Evolutionary conservation across 202 grass and related monocot genomes (phyloP).

Genomic region (Hordeum pubiflorum): DNA sequence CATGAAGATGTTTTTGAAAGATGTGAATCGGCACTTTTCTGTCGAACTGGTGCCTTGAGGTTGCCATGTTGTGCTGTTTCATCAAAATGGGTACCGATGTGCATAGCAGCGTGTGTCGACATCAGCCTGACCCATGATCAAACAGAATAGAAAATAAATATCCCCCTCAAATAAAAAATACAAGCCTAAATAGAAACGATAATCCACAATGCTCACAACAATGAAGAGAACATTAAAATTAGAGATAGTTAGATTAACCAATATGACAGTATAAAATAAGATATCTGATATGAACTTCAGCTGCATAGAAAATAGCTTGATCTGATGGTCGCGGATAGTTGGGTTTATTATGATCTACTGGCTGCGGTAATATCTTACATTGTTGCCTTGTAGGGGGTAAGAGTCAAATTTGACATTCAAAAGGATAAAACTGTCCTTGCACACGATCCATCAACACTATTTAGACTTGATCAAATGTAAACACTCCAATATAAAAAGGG

Average conservation of each 20-base stretch:
- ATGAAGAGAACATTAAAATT: neutral
- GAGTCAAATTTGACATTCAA: neutral
- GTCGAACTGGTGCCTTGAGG: conserved; percentile 2
- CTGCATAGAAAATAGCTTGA: neutral
- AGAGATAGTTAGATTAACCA: neutral
- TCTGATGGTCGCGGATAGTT: neutral
- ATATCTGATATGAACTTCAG: conserved; percentile 11
- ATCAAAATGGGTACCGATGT: conserved; percentile 24
- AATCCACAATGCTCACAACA: neutral
- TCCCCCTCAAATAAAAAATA: neutral
- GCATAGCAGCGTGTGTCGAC: conserved; percentile 15
- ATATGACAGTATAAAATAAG: neutral
- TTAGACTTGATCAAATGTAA: neutral
- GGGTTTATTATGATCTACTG: neutral
- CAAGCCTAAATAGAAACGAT: neutral
- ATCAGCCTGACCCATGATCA: conserved; percentile 25
- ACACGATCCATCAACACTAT: neutral
- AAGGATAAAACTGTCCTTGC: neutral
- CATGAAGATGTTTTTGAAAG: conserved; percentile 34
- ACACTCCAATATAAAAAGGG: neutral
- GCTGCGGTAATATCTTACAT: neutral
- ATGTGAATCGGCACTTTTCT: conserved; percentile 19
- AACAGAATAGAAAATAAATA: neutral
- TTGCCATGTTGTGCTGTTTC: conserved; percentile 29
- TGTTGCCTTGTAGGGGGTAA: neutral